These are phyloP conservation scores for Domatiomyces catenatus DNA, from an alignment of 2,329 filamentous ascomycete genomes.

Conservation along the genomic window DNA sequence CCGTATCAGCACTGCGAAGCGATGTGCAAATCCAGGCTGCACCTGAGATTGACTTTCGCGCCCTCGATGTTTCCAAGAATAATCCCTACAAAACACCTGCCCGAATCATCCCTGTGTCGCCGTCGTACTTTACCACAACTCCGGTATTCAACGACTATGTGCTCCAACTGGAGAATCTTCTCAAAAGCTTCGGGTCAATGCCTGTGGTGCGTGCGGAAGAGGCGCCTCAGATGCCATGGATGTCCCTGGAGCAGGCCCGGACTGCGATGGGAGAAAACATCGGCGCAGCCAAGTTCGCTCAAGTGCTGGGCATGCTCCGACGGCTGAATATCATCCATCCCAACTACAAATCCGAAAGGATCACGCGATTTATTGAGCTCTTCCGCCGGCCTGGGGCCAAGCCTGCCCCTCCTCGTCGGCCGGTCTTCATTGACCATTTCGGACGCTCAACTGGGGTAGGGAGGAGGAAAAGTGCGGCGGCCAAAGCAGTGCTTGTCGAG, in stretches of 20 bases:
- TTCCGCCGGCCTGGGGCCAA: slow-evolving; percentile 67
- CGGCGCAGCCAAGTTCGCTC: slow-evolving; percentile 61
- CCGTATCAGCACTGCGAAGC: slow-evolving; percentile 6
- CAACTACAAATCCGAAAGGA: slow-evolving; percentile 53
- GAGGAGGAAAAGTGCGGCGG: slow-evolving; percentile 72
- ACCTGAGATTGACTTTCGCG: slow-evolving; percentile 29
- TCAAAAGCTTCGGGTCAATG: slow-evolving; percentile 56
- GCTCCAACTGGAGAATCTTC: slow-evolving; percentile 55
- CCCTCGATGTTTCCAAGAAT: neutral
- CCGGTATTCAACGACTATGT: slow-evolving; percentile 76
- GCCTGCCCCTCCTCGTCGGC: slow-evolving; percentile 46
- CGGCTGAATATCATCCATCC: slow-evolving; percentile 76
- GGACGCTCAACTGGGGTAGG: slow-evolving; percentile 70
- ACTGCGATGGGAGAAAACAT: slow-evolving; percentile 55
- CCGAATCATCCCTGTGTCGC: slow-evolving; percentile 66
- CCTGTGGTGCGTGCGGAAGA: slow-evolving; percentile 52
- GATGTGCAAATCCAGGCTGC: slow-evolving; percentile 22
- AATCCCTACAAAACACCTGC: slow-evolving; percentile 30
- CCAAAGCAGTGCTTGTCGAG: slow-evolving; percentile 77
- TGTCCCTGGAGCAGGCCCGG: slow-evolving; percentile 61
- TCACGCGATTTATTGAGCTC: slow-evolving; percentile 46
- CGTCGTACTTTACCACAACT: slow-evolving; percentile 86
- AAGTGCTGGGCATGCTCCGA: slow-evolving; percentile 59
- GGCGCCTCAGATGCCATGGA: slow-evolving; percentile 64
- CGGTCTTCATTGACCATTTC: slow-evolving; percentile 54